Base-by-base conservation (phyloP, 2,329 filamentous ascomycete genomes). In the Colletotrichum sp. region DNA sequence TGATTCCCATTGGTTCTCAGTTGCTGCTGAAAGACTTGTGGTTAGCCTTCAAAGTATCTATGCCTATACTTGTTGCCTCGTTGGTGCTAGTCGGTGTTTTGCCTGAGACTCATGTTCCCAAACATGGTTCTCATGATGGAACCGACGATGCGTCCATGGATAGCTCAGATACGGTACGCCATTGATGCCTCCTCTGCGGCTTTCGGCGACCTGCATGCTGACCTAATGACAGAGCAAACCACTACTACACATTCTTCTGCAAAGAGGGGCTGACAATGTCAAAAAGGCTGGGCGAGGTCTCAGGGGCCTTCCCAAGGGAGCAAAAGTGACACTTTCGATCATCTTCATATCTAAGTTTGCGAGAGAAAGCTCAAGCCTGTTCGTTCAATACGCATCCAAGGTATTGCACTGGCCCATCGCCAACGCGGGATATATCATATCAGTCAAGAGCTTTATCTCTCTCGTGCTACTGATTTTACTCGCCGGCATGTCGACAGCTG, bases 301-400 rank as follows among this genome's bases (percentile, higher is more conserved):
- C 51, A 58, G 0, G 12, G 31, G 33, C 16, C 64, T 54, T 0
- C 15, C 51, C 13, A 58, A 29, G 24, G 64, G 64, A 9, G 31
- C 34, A 8, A 57, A 24, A 11, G 31, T 58, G 0, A 38, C 31
- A 8, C 51, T 66, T 4, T 18, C 34, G 6, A 27, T 58, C 8
- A 21, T 66, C 21, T 66, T 66, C 4, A 0, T 58, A 11, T 55
- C 47, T 1, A 43, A 16, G 4, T 66, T 66, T 16, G 34, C 64
- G 13, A 58, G 33, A 15, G 51, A 58, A n/a, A 16, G 51, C 21
- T 38, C 64, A 2, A 5, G 57, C 9, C 21, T 66, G 4, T 57
- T 66, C 31, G 51, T 54, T 12, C 64, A 66, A 24, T 66, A 66
- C 24, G 54, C 64, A 11, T 66, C 64, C 21, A 66, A 66, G 27